Base-by-base conservation (phyloP, 257 asterid genomes). In the Schizonepeta tenuifolia region DNA sequence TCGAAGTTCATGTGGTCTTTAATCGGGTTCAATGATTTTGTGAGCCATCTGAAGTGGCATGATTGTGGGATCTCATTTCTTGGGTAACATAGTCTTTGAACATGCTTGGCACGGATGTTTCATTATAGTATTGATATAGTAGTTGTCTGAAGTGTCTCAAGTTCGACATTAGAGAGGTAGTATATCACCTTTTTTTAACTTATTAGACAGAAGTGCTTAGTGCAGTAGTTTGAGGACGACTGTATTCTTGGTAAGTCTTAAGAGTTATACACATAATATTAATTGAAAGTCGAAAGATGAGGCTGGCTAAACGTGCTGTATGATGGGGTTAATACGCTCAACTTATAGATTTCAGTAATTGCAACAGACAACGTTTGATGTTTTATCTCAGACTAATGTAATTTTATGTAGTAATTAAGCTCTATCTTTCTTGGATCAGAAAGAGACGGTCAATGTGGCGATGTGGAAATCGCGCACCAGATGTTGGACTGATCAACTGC, bases 401-500 rank as follows among this genome's bases (percentile, higher is more conserved):
- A 74, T 67, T 75, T 68, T 68, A 60, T 75, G 79, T 61, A 15
- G 58, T 46, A 20, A 35, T 7, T 35, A 38, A 56, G 20, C 4
- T 73, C n/a, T 40, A 63, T 38, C 38, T 40, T 58, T 41, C 26
- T 43, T 46, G 31, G 20, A 55, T 36, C 49, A 64, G 38, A 31
- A 73, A 64, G 69, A 71, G 22, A 31, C 28, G 15, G 50, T 49
- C 61, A 55, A 46, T 20, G 22, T 21, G 11, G 53, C 46, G 33
- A 31, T 21, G 51, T n/a, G 7, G 64, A 49, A 17, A 14, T 17
- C n/a, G 57, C 15, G 35, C 18, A 28, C 35, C 33, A 36, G 12
- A 35, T 36, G 24, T 36, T 38, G 14, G 54, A 24, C 28, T 24
- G 15, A 56, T 59, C 49, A 44, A 53, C 21, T 21, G 21, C 26